Conservation (phyloP, 495 filamentous ascomycete species). For the Penicillium arizonense region DNA sequence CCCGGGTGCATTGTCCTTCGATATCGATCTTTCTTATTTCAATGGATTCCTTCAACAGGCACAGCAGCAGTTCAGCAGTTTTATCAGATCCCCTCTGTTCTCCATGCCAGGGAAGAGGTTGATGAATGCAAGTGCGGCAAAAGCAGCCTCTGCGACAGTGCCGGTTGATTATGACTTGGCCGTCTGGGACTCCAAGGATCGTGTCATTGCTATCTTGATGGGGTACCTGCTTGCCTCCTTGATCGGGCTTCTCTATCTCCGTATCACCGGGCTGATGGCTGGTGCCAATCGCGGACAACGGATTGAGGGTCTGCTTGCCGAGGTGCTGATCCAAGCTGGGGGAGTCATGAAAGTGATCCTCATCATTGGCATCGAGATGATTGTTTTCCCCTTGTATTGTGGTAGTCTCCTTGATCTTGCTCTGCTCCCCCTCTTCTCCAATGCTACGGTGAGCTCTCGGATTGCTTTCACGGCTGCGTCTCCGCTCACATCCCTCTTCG, state of each 20-base stretch:
- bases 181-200: conserved; percentile 74
- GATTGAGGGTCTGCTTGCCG: conserved; percentile 76
- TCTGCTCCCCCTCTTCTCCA: conserved; percentile 81
- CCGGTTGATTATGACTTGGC: conserved; percentile 60
- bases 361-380: conserved; percentile 99
- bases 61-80: conserved; percentile 20
- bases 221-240: conserved; percentile 77
- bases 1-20: conserved; percentile 19
- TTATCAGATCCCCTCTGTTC: conserved; percentile 19
- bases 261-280: conserved; percentile 62
- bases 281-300: conserved; percentile 63
- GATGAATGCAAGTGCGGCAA: conserved; percentile 21
- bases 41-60: conserved; percentile 8
- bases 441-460: conserved; percentile 71
- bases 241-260: conserved; percentile 75
- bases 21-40: conserved; percentile 13
- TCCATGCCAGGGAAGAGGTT: conserved; percentile 25
- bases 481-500: conserved; percentile 85
- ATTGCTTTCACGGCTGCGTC: conserved; percentile 70
- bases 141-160: conserved; percentile 16
- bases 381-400: conserved; percentile 94
- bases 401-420: conserved; percentile 87
- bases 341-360: conserved; percentile 97
- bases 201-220: conserved; percentile 72
- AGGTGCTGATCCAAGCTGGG: conserved; percentile 85